Evolutionary conservation across 768 basidiomycete genomes (phyloP), one percentile per base, ranked within the genome.

Genomic region (Clitopilus passeckerianus): DNA sequence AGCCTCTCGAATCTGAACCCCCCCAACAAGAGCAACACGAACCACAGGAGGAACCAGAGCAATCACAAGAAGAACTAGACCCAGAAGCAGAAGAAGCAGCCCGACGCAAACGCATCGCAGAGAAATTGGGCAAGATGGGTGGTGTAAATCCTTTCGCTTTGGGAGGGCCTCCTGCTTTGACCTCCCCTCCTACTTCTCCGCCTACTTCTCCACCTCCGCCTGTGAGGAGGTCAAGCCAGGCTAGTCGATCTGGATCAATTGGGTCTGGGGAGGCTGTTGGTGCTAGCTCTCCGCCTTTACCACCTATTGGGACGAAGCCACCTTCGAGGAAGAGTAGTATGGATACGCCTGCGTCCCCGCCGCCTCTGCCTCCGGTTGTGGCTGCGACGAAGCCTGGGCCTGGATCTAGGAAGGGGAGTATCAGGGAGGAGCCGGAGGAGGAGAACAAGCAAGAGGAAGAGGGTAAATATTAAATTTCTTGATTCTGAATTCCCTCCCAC

Each of bases 101-200:
- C 1, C 80, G 83, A 34, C 78, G 80, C 43, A 79, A 77, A 61
- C 83, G 82, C 55, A 80, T 90, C 20, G 82, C 86, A 22, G 86
- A 84, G 80, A 82, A 63, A 72, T 80, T 74, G 76, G 84, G 85
- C 6, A 82, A 84, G 70, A 85, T 84, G 75, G 89, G 87, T 15
- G 89, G 82, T n/a, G 73, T 87, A 64, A 87, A 85, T 63, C 81
- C 85, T 1, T 74, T 85, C 44, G 72, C 71, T 0, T 63, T 53
- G 20, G 18, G 44, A 18, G 18, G 44, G 44, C 46, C 16, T 18
- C 18, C 37, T 14, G 10, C 37, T 12, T 3, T 5, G 10, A 41
- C 15, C 15, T 41, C 37, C 10, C 12, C n/a, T 41, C 18, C 18
- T 20, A 2, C 46, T 20, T 12, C 46, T 5, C 18, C 46, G 4